phyloP scores from a whole-genome alignment of 2,329 filamentous ascomycete genomes.

The Sporothrix humicola region DNA sequence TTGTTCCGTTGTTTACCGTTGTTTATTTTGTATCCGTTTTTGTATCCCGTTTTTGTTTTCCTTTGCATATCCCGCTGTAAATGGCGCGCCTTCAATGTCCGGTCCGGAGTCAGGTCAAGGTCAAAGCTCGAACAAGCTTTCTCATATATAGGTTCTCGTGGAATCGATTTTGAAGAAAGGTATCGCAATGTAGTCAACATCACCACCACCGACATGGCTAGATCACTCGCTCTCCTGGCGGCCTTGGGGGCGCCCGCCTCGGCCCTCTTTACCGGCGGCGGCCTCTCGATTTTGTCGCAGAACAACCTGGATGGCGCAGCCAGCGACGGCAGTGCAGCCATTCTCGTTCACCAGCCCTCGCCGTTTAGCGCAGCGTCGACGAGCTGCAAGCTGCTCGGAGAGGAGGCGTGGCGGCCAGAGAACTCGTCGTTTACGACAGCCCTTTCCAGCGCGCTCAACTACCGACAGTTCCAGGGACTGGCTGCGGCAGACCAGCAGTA shows the following conservation, averaged over 20 bases:
- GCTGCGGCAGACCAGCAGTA: conserved; percentile 38
- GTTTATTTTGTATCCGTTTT: too few species aligned
- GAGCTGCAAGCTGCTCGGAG: conserved; percentile 35
- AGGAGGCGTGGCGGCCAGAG: conserved; percentile 39
- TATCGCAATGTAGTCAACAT: too few species aligned
- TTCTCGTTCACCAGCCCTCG: conserved; percentile 36
- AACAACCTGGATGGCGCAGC: conserved; percentile 25
- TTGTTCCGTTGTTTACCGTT: too few species aligned
- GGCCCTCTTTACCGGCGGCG: conserved; percentile 22
- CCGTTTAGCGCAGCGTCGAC: conserved; percentile 28
- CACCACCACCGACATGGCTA: background rate
- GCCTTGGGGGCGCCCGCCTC: background rate
- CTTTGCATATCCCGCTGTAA: too few species aligned
- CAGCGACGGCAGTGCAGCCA: conserved; percentile 34
- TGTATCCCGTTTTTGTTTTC: too few species aligned
- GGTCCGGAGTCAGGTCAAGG: too few species aligned
- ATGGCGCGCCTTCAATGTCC: too few species aligned
- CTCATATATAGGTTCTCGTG: too few species aligned
- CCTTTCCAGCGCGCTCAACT: conserved; percentile 39
- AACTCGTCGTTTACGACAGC: conserved; percentile 36
- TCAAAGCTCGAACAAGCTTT: too few species aligned
- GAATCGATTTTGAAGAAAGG: too few species aligned
- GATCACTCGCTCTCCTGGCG: background rate
- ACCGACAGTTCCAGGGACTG: conserved; percentile 39
- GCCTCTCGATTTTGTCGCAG: conserved; percentile 29